Evolutionary conservation across 2,329 filamentous ascomycete genomes (phyloP), one percentile per base, ranked within the genome.

Genomic region (Cladophialophora immunda): DNA sequence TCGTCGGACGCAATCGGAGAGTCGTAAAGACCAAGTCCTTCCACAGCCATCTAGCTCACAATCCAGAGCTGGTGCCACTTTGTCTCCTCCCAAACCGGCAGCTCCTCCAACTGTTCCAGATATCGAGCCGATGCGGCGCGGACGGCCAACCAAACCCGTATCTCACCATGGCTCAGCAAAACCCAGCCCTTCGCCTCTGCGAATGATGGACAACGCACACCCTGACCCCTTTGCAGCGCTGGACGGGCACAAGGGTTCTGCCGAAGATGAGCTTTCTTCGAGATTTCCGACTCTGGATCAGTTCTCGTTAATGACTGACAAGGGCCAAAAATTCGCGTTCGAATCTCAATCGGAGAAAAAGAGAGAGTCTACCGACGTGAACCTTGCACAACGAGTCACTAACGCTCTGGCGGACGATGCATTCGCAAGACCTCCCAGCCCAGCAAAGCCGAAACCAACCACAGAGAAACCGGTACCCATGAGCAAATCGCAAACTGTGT

Each of bases 211-310:
- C 29, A 89, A 87, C 55, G 47, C 68, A 2, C 29, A 41, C 52
- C 32, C 58, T n/a, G 95, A 99, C 77, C 95, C 95, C 0, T 99
- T 98, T 77, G 93, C 93, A 19, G 93, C 92, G 0, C 85, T 99
- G 29, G 95, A 99, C 76, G 86, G 90, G 1, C 89, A 86, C 64
- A 81, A 85, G 36, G 78, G 80, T 69, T 71, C 82, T 71, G 74
- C 81, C 27, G 81, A 81, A 7, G 95, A 98, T 72, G 94, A 98
- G 75, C 82, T 97, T 29, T 93, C 94, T 0, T 86, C 88, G 30
- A 87, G 91, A 60, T 99, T 97, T 72, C 95, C 95, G 0, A 94
- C 92, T 5, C 83, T 99, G 27, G 94, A 98, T 74, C 92, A 98
- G 72, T 99, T 99, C 75, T 90, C 94, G 2, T 83, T 99, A 19